Percentiles rank a stretch among this genome's conserved stretches.
Evolutionary conservation across 2,329 filamentous ascomycete genomes (phyloP).

Genomic region (Neofusicoccum ribis): DNA sequence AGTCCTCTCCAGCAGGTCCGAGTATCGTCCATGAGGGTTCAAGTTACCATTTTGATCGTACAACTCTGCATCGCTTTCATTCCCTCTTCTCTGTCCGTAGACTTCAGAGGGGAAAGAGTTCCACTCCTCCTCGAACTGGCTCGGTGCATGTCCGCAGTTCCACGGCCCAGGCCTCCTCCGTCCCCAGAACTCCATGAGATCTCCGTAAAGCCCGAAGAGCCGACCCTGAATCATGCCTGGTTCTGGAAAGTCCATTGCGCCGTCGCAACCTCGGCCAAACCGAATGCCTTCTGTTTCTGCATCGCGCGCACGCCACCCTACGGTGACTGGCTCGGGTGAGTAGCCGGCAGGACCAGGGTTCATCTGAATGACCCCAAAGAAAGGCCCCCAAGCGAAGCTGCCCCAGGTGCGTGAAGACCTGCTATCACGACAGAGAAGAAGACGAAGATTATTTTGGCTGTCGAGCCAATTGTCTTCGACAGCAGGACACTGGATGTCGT

Average conservation of each 20-base stretch:
- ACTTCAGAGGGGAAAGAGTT: constrained; percentile 16
- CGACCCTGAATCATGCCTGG: constrained; percentile 24
- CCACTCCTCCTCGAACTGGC: constrained; percentile 30
- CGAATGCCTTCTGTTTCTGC: constrained; percentile 25
- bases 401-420: constrained; percentile 47
- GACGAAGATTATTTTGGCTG: constrained; percentile 24
- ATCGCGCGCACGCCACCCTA: constrained; percentile 37
- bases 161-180: constrained; percentile 25
- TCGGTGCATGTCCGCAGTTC: constrained; percentile 24
- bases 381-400: constrained; percentile 45
- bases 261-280: constrained; percentile 37
- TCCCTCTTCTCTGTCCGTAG: neutral
- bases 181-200: constrained; percentile 31
- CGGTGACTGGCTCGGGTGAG: neutral
- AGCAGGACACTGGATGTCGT: constrained; percentile 37
- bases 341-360: constrained; percentile 22
- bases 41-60: neutral
- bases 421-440: constrained; percentile 39
- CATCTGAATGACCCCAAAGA: constrained; percentile 47
- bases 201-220: constrained; percentile 31
- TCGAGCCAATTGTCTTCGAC: constrained; percentile 28
- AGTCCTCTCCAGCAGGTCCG: neutral
- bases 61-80: neutral
- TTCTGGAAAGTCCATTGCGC: constrained; percentile 32
- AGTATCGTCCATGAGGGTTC: neutral